phyloP scores from a whole-genome alignment of 2,329 filamentous ascomycete genomes.

The Penicillium sp. region DNA sequence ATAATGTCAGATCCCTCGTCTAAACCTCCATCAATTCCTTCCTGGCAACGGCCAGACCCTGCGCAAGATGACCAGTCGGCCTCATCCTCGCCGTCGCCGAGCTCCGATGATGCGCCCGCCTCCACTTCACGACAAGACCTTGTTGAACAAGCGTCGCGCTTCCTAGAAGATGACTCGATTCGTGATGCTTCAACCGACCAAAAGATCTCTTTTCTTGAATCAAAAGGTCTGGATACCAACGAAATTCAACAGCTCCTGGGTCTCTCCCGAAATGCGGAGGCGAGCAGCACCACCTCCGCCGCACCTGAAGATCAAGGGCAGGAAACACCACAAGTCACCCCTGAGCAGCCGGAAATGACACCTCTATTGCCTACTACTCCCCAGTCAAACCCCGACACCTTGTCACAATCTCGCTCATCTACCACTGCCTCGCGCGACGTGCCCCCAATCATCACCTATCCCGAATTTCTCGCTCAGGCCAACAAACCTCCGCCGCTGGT shows the following conservation, averaged over 20 bases:
- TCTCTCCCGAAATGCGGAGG: constrained; percentile 31
- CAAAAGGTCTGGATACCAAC: constrained; percentile 63
- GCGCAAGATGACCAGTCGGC: constrained; percentile 29
- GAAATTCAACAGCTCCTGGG: constrained; percentile 65
- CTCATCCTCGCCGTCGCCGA: constrained; percentile 21
- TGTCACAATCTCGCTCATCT: constrained; percentile 14
- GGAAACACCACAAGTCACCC: constrained; percentile 7
- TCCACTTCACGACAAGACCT: constrained; percentile 31
- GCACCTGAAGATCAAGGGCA: constrained; percentile 12
- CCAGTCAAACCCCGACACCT: constrained; percentile 10
- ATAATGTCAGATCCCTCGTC: constrained; percentile 33
- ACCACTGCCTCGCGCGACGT: constrained; percentile 38
- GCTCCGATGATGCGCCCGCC: constrained; percentile 23
- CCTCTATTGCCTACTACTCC: constrained; percentile 5
- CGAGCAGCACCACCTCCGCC: constrained; percentile 14
- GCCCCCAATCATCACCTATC: constrained; percentile 61
- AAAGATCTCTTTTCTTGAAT: constrained; percentile 69
- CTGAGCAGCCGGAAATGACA: constrained; percentile 7
- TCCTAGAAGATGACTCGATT: constrained; percentile 69
- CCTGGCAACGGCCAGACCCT: constrained; percentile 32
- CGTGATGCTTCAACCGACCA: constrained; percentile 61
- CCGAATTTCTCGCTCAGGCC: constrained; percentile 57
- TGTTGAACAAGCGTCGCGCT: constrained; percentile 65
- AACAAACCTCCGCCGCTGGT: constrained; percentile 56
- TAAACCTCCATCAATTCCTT: constrained; percentile 35